Percentiles rank a stretch among this genome's conserved stretches.
Evolutionary conservation across 164 flowering plant genomes (phyloP).

Genomic region (Akebia trifoliata): DNA sequence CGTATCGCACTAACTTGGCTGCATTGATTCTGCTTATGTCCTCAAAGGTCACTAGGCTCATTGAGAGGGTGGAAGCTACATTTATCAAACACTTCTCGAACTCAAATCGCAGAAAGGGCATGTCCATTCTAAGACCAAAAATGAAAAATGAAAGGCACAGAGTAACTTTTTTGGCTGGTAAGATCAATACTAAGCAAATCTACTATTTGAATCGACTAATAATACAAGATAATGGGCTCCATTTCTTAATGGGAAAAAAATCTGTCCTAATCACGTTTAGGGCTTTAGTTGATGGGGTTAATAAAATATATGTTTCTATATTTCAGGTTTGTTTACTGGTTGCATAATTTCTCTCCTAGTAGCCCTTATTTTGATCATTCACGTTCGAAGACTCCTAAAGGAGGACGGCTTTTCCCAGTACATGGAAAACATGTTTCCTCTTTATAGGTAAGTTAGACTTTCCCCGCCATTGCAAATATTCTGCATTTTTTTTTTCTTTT

Average conservation of each 20-base stretch:
- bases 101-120: constrained; percentile 50
- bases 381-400: constrained; percentile 25
- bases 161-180: constrained; percentile 43
- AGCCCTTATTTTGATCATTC: constrained; percentile 31
- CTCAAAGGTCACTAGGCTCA: constrained; percentile 38
- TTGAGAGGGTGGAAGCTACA: constrained; percentile 55
- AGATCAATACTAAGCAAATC: not conserved
- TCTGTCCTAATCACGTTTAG: not conserved
- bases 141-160: constrained; percentile 40
- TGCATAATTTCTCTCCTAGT: constrained; percentile 32
- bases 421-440: too few species aligned
- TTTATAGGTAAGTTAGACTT: constrained; percentile 37
- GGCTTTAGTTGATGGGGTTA: not conserved
- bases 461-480: not conserved
- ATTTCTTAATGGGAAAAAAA: too few species aligned
- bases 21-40: too few species aligned
- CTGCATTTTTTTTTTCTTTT: not conserved
- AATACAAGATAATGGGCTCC: not conserved
- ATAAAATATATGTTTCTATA: not conserved
- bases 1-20: too few species aligned
- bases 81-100: constrained; percentile 59
- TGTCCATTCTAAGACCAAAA: constrained; percentile 39
- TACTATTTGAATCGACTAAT: not conserved
- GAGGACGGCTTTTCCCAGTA: constrained; percentile 20
- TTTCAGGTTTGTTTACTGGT: constrained; percentile 47